Evolutionary conservation across 257 asterid species (phyloP).

Genomic region (Nicotiana paniculata): DNA sequence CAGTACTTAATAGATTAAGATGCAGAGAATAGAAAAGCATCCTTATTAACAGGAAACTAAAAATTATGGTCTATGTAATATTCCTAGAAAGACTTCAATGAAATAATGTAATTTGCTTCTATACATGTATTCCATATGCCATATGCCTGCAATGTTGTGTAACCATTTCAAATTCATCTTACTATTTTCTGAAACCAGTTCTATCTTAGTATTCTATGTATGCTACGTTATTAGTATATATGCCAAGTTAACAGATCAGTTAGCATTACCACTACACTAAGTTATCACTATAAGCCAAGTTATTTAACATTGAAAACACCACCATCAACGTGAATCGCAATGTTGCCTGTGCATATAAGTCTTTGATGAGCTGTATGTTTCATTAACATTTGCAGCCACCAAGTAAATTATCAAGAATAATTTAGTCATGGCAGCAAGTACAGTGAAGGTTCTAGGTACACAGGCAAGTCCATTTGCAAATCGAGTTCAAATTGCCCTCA

Average conservation of each 20-base stretch:
- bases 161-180: neutral
- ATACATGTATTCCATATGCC: too few species aligned
- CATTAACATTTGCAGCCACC: neutral
- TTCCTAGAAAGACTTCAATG: too few species aligned
- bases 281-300: neutral
- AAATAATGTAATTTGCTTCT: too few species aligned
- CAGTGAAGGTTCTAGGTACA: conserved; percentile 19
- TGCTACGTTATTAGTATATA: neutral
- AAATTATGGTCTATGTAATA: too few species aligned
- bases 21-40: neutral
- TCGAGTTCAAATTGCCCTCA: conserved; percentile 20
- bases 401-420: neutral
- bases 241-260: neutral
- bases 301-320: neutral
- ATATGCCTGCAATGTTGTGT: too few species aligned
- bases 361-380: neutral
- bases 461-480: conserved; percentile 20
- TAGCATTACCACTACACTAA: neutral
- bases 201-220: neutral
- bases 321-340: neutral
- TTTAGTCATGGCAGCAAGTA: conserved; percentile 12
- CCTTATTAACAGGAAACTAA: neutral
- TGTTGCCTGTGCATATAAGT: neutral
- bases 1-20: neutral
- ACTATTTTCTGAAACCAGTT: neutral